Evolutionary conservation across 2,329 filamentous ascomycete species (phyloP).

Genomic region (Colletotrichum sp.): DNA sequence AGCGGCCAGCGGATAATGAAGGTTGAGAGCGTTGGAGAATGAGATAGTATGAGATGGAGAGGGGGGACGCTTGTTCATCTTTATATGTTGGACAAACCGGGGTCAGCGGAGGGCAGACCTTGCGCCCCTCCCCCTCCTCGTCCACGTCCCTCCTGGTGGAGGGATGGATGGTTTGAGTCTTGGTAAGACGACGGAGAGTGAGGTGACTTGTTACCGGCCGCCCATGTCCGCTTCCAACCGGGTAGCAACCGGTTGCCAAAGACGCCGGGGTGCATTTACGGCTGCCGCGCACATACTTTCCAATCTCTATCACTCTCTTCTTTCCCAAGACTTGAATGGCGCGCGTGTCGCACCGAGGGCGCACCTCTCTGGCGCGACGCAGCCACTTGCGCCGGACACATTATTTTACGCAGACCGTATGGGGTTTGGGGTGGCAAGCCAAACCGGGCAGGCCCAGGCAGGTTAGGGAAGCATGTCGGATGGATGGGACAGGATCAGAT

Average conservation of each 20-base stretch:
- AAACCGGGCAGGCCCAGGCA: background rate
- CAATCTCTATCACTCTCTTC: background rate
- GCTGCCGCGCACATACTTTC: background rate
- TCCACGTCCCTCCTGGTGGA: background rate
- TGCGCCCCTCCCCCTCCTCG: background rate
- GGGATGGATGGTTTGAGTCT: background rate
- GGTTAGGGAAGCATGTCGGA: background rate
- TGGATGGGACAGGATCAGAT: background rate
- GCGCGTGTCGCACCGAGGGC: background rate
- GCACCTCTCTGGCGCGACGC: background rate
- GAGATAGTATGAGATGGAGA: fast-evolving
- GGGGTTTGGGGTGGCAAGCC: background rate
- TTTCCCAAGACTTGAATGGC: background rate
- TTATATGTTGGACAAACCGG: conserved; percentile 7
- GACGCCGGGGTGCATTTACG: background rate
- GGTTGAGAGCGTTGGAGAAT: background rate
- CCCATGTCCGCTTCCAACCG: background rate
- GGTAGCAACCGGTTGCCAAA: background rate
- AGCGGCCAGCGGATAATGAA: background rate
- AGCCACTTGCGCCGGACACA: background rate
- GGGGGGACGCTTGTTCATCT: background rate
- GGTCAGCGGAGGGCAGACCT: background rate
- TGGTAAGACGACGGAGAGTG: background rate
- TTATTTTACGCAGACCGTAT: background rate
- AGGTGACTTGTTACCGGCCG: background rate